phyloP scores from a whole-genome alignment of 352 stramenopile species.

The Stramenopiles sp. region DNA sequence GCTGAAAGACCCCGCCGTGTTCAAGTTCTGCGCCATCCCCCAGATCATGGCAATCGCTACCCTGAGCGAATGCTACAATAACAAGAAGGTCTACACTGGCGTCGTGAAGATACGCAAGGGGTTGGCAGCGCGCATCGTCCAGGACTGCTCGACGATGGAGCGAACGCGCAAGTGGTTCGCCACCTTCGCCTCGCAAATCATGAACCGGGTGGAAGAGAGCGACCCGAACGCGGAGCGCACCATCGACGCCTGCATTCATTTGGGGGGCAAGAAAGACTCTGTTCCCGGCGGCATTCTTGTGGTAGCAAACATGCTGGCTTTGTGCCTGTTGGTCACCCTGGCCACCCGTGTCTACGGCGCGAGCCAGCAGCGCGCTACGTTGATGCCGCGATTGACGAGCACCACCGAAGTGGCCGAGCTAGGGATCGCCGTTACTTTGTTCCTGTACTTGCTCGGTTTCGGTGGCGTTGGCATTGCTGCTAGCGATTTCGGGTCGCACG shows the following conservation, averaged over 20 bases:
- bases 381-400: conserved; percentile 21
- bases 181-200: too few species aligned
- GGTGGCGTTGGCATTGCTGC: too few species aligned
- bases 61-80: conserved; percentile 59
- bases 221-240: conserved; percentile 18
- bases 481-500: too few species aligned
- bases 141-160: conserved; percentile 9
- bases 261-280: neutral
- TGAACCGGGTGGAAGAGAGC: conserved; percentile 18
- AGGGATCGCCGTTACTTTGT: conserved; percentile 13
- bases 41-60: conserved; percentile 80
- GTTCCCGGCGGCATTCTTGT: conserved; percentile 13
- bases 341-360: conserved; percentile 2
- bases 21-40: conserved; percentile 73
- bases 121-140: conserved; percentile 23
- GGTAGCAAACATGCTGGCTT: conserved; percentile 17
- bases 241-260: conserved; percentile 19
- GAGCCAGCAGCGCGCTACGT: neutral
- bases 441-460: conserved; percentile 20
- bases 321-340: conserved; percentile 15
- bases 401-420: conserved; percentile 15
- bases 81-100: conserved; percentile 62
- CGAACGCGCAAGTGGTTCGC: too few species aligned
- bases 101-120: conserved; percentile 80
- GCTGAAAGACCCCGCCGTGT: conserved; percentile 49